Evolutionary conservation across 2,329 filamentous ascomycete genomes (phyloP), one percentile per base, ranked within the genome.

Genomic region (Cercospora nicotianae): DNA sequence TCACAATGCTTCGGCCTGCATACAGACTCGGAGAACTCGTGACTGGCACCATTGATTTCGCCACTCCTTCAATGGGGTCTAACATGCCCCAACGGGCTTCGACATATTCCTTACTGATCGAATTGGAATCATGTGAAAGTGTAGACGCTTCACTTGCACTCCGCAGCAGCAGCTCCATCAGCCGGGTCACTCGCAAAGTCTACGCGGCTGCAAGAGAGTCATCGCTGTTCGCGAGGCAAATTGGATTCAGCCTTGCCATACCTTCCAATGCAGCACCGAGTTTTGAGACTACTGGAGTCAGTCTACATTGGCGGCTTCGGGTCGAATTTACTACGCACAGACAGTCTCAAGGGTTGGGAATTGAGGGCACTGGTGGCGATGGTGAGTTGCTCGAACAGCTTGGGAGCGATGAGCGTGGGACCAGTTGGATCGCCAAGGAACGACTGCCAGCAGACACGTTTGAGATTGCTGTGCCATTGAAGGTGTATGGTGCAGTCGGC

Each of bases 11-110:
- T 5, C 89, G 95, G 9, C 93, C 95, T 0, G 89, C 94, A 0
- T 97, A 96, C 81, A 87, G 94, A 55, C 84, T 99, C 0, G 95
- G 95, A 67, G 95, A 99, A 79, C 89, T 90, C 0, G 88, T 98
- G 55, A 92, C 89, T 12, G 90, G 93, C 72, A 91, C 89, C 0
- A 87, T 99, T 67, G 94, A 98, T 79, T 96, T 98, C 76, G 86
- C 87, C 0, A 85, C 68, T 12, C 69, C 67, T 7, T 42, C 64
- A 26, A 4, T 59, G 26, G 16, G 55, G 6, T 3, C 61, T 13
- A 58, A 58, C 30, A 20, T 42, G 6, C 33, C 66, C 13, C 13
- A 70, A 5, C 68, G 71, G 36, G 87, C 96, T 23, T 89, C 92
- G 1, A 96, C 92, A 77, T 97, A 97, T 77, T 92, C 92, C 1